Base-by-base conservation (phyloP, 2,329 filamentous ascomycete species). In the Colletotrichum shisoi region DNA sequence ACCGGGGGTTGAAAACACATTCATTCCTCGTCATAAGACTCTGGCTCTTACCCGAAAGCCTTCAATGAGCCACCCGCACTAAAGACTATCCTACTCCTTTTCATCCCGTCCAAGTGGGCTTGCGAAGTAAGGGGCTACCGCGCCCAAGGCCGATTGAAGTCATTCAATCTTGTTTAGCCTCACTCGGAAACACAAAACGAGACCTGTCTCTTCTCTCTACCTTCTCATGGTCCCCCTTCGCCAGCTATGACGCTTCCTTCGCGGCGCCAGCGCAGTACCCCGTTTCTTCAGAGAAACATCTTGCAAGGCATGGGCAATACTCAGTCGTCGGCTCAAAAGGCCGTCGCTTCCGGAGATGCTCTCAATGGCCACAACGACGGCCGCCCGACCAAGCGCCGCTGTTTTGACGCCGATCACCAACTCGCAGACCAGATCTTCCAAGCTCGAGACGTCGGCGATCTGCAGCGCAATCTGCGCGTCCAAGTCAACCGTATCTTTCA, bases 271-370 rank as follows among this genome's bases (percentile, higher is more conserved):
- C 81, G 82, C 77, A 80, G 78, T 71, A 77, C 82, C 63, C 84
- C 85, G 68, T 87, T 84, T 75, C 81, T 86, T 67, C 82, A 85
- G 71, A 81, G 84, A 74, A 85, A 83, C 73, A 77, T 80, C 68
- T 77, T 76, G 71, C 79, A 82, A 72, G 73, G 74, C 67, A 83
- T 84, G 81, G 81, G 81, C 58, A 80, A 77, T 72, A 80, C 79
- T 65, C 70, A 78, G 15, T 80, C 79, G 44, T 77, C 77, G 57
- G 72, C 77, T 73, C 77, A 79, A 67, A 77, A 79, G 69, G 70
- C 74, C 65, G 74, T 73, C 64, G 75, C 72, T 57, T 67, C 68
- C 39, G 72, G 75, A 57, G 79, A 80, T 64, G 76, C 42, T 49
- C 63, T 67, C 46, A 73, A 76, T 53, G 79, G 79, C 63, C 76